Percentiles rank a stretch among this genome's conserved stretches.
These are phyloP conservation scores for Pestalotiopsis sp. DNA, from an alignment of 2,329 filamentous ascomycete genomes.

Conservation along the genomic window DNA sequence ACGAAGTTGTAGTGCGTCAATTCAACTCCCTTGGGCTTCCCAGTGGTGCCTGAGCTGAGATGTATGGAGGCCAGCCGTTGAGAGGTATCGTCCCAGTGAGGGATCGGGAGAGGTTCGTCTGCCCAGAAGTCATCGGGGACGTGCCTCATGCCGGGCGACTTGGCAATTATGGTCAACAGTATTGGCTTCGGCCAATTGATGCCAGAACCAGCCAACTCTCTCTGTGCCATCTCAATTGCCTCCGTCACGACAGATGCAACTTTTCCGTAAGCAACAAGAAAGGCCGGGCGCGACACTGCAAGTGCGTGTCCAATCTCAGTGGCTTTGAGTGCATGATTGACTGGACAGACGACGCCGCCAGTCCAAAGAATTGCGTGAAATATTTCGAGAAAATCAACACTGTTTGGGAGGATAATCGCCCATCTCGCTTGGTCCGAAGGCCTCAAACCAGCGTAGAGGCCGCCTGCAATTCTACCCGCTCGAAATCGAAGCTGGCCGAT, in stretches of 20 bases:
- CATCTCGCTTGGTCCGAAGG: constrained; percentile 40
- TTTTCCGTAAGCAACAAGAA: constrained; percentile 40
- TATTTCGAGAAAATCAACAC: constrained; percentile 45
- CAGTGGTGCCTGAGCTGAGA: constrained; percentile 30
- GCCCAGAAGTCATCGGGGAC: constrained; percentile 37
- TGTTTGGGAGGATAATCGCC: constrained; percentile 47
- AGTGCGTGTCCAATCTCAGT: constrained; percentile 43
- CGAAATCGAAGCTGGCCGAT: constrained; percentile 43
- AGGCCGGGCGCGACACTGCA: constrained; percentile 43
- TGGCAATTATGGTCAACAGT: constrained; percentile 20
- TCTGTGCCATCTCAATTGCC: constrained; percentile 25
- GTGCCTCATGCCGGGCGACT: constrained; percentile 26
- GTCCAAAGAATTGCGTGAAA: constrained; percentile 45
- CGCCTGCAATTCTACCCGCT: constrained; percentile 43
- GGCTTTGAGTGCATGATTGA: constrained; percentile 41
- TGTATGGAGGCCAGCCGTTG: constrained; percentile 41
- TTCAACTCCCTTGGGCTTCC: constrained; percentile 28
- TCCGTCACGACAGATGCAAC: constrained; percentile 31
- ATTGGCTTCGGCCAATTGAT: background rate
- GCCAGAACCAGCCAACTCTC: background rate
- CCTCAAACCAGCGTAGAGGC: constrained; percentile 33
- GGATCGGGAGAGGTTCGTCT: constrained; percentile 33
- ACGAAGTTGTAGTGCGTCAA: constrained; percentile 32
- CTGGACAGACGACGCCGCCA: constrained; percentile 40
- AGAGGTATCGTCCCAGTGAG: constrained; percentile 37